Evolutionary conservation across 495 filamentous ascomycete genomes (phyloP).

Genomic region (Penicillium mononematosum): DNA sequence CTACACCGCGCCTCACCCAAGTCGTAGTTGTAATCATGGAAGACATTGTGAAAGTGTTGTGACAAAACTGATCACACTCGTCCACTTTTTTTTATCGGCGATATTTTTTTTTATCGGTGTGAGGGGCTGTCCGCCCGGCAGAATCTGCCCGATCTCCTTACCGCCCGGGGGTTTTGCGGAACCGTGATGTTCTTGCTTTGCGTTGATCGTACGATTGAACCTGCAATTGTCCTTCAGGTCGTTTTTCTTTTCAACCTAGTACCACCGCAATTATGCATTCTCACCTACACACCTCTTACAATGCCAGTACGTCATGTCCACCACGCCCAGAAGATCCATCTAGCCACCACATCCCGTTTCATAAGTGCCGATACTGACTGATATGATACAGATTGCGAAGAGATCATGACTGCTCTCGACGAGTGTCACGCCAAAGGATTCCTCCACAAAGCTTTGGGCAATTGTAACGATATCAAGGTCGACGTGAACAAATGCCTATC

Average conservation of each 20-base stretch:
- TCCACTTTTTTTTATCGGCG: slow-evolving; percentile 28
- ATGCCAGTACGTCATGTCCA: slow-evolving; percentile 60
- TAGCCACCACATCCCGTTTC: slow-evolving; percentile 1
- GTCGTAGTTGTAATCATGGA: slow-evolving; percentile 88
- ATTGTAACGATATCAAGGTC: slow-evolving; percentile 83
- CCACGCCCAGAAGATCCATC: background rate
- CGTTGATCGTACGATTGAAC: slow-evolving; percentile 11
- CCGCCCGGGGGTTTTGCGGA: slow-evolving; percentile 32
- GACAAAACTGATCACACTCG: slow-evolving; percentile 14
- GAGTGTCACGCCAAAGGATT: slow-evolving; percentile 95
- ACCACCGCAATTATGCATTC: slow-evolving; percentile 73
- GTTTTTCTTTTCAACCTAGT: background rate
- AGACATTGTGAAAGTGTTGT: slow-evolving; percentile 50
- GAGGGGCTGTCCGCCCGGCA: slow-evolving; percentile 37
- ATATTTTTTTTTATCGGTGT: slow-evolving; percentile 39
- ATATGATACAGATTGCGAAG: slow-evolving; percentile 73
- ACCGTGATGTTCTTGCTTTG: background rate
- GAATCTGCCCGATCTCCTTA: slow-evolving; percentile 27
- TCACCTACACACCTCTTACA: slow-evolving; percentile 88
- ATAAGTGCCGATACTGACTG: slow-evolving; percentile 9
- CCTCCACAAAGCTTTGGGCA: slow-evolving; percentile 80
- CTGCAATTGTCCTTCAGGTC: background rate
- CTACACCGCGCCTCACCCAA: slow-evolving; percentile 94
- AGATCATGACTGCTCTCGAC: slow-evolving; percentile 87
- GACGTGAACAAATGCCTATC: slow-evolving; percentile 80